Evolutionary conservation across 2,329 filamentous ascomycete species (phyloP).

Genomic region (Sclerotinia minor): DNA sequence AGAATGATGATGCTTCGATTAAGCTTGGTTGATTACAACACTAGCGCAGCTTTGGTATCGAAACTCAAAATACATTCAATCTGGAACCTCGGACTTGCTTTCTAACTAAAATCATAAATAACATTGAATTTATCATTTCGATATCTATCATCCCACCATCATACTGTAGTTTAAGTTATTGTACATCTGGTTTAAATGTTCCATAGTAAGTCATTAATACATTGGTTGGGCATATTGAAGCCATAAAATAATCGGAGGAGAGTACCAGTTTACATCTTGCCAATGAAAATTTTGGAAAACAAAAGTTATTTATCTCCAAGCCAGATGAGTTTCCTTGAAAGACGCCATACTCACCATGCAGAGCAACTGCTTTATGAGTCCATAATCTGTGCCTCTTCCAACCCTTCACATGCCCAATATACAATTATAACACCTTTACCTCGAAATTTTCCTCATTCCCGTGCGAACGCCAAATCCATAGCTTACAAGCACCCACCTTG

Average conservation of each 20-base stretch:
- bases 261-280: conserved; percentile 15
- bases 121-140: not conserved
- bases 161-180: not conserved
- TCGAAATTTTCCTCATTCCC: not conserved
- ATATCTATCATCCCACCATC: not conserved
- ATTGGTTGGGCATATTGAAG: conserved; percentile 3
- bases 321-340: not conserved
- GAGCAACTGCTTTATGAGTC: conserved; percentile 8
- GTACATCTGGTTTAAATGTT: not conserved
- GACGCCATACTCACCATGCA: conserved; percentile 20
- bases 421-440: conserved; percentile 5
- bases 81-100: not conserved
- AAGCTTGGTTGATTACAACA: conserved; percentile 21
- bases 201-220: conserved; percentile 15
- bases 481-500: conserved; percentile 27
- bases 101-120: not conserved
- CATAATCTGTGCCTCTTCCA: not conserved
- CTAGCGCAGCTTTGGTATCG: conserved; percentile 21
- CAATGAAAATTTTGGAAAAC: not conserved
- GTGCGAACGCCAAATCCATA: conserved; percentile 11
- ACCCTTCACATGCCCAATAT: conserved; percentile 9
- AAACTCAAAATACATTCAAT: conserved; percentile 2
- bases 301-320: conserved; percentile 2
- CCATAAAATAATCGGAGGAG: conserved; percentile 15
- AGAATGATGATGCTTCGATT: conserved; percentile 20